Evolutionary conservation across 805 yeast genomes (phyloP), one percentile per base, ranked within the genome.

Genomic region (Lipomyces spencermartinsiae): DNA sequence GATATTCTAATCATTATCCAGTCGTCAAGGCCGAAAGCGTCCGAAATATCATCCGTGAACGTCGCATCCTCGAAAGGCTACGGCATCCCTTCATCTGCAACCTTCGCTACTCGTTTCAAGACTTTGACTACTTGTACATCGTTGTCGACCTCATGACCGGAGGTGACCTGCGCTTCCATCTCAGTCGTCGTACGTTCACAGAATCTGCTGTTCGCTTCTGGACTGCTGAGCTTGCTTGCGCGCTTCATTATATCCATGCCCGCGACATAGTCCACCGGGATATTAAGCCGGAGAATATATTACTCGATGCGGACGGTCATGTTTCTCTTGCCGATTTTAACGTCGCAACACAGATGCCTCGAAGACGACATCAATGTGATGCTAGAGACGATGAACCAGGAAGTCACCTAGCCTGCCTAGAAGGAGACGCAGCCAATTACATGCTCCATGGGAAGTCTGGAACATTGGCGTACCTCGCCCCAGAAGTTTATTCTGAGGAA

Each of bases 301-400:
- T 87, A 74, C 85, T 87, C 64, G 90, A 87, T 73, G 84, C 85
- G 74, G 79, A 87, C 53, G 90, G 90, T n/a, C 90, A 87, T 74
- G 84, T 86, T 71, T 86, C 86, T 73, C 79, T 87, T 49, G 84
- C 87, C 37, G 86, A 83, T 73, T 83, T 83, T 72, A 85, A 85
- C 3, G 78, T 83, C 70, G 82, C 85, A 43, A 81, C 59, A 19
- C 58, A 56, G 19, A 34, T 67, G 16, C 34, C 61, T 19, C 22
- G 43, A 14, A 22, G 37, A 16, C 34, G 37, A 19, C 51, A 34
- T 25, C 31, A 14, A 37, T 39, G 37, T n/a, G 60, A 51, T 31
- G 9, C n/a, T 0, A 3, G 34, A 29, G 25, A 53, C 54, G 6
- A 29, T 12, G 31, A 37, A 7, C 12, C 49, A 5, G 49, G 49